These are phyloP conservation scores for Cladophialophora immunda DNA, from an alignment of 2,329 filamentous ascomycete species.

Conservation along the genomic window DNA sequence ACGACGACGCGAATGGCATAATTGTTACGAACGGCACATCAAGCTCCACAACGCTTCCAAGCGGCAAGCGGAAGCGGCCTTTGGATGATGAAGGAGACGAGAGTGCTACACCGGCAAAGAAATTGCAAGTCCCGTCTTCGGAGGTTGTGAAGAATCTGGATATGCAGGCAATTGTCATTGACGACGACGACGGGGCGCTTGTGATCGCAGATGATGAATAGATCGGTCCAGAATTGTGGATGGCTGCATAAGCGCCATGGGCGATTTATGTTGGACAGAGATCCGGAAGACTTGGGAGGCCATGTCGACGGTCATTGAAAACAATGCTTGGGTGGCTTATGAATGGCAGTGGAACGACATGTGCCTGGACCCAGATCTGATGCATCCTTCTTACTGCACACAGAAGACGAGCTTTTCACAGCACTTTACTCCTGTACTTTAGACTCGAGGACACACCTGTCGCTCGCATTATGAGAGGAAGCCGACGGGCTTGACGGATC, in stretches of 20 bases:
- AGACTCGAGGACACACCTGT: background rate
- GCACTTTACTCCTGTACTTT: slow-evolving; percentile 7
- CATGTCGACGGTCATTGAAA: background rate
- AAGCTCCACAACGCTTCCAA: slow-evolving; percentile 5
- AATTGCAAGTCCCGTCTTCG: slow-evolving; percentile 30
- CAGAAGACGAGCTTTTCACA: background rate
- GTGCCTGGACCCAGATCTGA: background rate
- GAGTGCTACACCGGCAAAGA: slow-evolving; percentile 36
- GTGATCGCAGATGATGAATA: slow-evolving; percentile 37
- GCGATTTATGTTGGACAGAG: background rate
- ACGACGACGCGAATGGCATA: slow-evolving; percentile 18
- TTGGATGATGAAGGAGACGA: slow-evolving; percentile 33
- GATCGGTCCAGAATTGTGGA: background rate
- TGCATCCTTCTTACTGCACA: background rate
- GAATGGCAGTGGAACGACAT: background rate
- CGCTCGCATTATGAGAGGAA: background rate
- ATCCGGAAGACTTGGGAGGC: background rate
- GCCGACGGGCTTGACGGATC: background rate
- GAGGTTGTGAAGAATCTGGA: slow-evolving; percentile 21
- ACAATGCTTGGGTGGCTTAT: background rate
- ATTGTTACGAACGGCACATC: slow-evolving; percentile 23
- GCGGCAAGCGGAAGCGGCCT: slow-evolving; percentile 37
- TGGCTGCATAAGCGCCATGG: background rate
- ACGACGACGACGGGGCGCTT: slow-evolving; percentile 38
- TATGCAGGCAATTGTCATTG: slow-evolving; percentile 31